phyloP scores from a whole-genome alignment of 2,329 filamentous ascomycete species.

The Macrophomina phaseolina region DNA sequence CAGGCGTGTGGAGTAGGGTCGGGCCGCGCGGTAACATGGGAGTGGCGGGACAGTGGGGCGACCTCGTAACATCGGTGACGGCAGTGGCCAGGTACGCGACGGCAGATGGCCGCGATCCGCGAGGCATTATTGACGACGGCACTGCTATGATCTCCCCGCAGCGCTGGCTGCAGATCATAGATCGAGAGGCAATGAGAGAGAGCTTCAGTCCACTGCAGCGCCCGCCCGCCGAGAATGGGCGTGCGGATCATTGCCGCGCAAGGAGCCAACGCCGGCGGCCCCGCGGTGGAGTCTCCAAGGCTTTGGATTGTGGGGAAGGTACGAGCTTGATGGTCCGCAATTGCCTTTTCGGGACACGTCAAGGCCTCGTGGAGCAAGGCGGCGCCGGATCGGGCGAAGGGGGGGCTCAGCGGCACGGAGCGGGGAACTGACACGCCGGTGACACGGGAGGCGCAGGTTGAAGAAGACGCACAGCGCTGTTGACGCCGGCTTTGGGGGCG shows the following conservation, averaged over 20 bases:
- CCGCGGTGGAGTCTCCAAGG: background rate
- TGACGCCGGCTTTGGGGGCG: background rate
- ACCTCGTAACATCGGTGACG: background rate
- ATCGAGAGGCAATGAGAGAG: background rate
- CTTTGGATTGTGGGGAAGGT: slow-evolving; percentile 5
- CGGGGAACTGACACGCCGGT: no score
- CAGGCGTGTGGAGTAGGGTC: background rate
- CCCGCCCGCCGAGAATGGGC: no score
- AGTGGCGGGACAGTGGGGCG: background rate
- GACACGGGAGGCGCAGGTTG: background rate
- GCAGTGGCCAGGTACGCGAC: background rate
- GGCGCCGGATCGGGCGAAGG: background rate
- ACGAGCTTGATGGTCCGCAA: background rate
- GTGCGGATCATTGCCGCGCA: background rate
- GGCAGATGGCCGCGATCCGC: slow-evolving; percentile 7
- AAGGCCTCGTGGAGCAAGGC: background rate
- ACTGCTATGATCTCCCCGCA: background rate
- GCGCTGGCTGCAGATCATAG: background rate
- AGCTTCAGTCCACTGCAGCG: no score
- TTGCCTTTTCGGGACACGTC: background rate
- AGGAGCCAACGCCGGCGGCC: background rate
- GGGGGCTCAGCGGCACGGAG: no score
- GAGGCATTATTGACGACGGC: background rate
- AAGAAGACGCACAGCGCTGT: background rate
- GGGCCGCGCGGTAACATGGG: slow-evolving; percentile 1